phyloP scores from a whole-genome alignment of 805 yeast genomes.

The Priceomyces melissophilus region DNA sequence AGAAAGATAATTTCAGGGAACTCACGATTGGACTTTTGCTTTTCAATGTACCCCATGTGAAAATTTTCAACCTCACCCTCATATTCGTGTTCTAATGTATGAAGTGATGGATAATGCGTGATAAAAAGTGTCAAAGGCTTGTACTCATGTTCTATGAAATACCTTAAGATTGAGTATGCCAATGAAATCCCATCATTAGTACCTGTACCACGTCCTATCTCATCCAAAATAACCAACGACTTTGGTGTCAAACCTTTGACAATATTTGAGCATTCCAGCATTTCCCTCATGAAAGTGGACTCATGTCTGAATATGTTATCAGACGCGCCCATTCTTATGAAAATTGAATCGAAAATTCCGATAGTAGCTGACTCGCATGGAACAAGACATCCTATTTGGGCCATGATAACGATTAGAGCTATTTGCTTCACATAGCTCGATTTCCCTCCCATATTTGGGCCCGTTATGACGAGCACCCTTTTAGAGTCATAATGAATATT shows the following conservation, averaged over 20 bases:
- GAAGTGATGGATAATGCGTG: conserved; percentile 76
- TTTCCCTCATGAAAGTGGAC: conserved; percentile 80
- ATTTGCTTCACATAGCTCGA: conserved; percentile 72
- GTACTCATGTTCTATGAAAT: conserved; percentile 39
- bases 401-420: conserved; percentile 67
- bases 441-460: conserved; percentile 97
- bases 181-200: conserved; percentile 74
- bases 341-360: conserved; percentile 72
- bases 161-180: conserved; percentile 67
- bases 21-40: conserved; percentile 24
- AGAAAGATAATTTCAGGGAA: conserved; percentile 39
- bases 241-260: conserved; percentile 48
- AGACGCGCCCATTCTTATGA: conserved; percentile 81
- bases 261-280: conserved; percentile 62
- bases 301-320: conserved; percentile 74
- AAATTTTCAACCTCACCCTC: conserved; percentile 48
- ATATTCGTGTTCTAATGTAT: conserved; percentile 44
- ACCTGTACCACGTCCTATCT: conserved; percentile 79
- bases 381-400: conserved; percentile 73
- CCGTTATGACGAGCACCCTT: conserved; percentile 65
- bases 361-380: conserved; percentile 62
- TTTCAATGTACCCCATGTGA: conserved; percentile 66
- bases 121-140: conserved; percentile 67
- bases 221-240: conserved; percentile 68
- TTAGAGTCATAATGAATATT: conserved; percentile 43